A percentile compares a stretch with the other conserved stretches of the same genome.
Conservation (phyloP, 2,329 filamentous ascomycete species). For the Acephala macrosclerotiorum region DNA sequence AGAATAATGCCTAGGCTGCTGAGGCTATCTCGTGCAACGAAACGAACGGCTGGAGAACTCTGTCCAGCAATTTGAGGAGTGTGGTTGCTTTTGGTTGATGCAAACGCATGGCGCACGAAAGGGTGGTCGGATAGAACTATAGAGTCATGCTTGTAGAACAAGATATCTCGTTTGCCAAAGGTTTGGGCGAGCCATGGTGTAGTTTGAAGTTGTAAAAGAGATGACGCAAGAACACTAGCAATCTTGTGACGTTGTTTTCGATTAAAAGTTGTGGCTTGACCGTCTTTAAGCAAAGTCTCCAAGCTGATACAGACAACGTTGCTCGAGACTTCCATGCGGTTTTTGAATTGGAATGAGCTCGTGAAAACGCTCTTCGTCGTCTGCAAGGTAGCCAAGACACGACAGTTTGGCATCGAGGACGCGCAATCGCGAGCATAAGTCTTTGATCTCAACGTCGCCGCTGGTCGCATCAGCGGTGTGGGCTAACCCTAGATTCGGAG, state of each 20-base stretch:
- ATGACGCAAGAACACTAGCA: constrained; percentile 36
- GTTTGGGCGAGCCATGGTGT: constrained; percentile 36
- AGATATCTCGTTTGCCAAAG: constrained; percentile 36
- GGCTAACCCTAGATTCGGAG: neutral
- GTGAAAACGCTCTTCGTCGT: neutral
- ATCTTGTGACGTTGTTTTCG: constrained; percentile 35
- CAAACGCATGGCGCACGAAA: constrained; percentile 30
- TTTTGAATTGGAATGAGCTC: neutral
- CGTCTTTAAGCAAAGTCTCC: constrained; percentile 26
- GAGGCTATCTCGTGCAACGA: constrained; percentile 27
- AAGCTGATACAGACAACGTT: constrained; percentile 25
- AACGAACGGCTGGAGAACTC: neutral
- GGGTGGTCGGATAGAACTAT: constrained; percentile 32
- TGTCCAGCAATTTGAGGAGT: neutral
- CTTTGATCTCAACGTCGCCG: neutral
- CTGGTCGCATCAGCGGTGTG: neutral
- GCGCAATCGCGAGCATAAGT: neutral
- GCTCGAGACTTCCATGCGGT: neutral
- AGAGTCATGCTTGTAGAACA: constrained; percentile 30
- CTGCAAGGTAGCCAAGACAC: neutral
- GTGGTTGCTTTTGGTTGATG: constrained; percentile 2
- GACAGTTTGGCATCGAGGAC: neutral
- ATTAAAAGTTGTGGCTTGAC: constrained; percentile 18
- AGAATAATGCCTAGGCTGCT: constrained; percentile 36
- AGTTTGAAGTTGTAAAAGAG: constrained; percentile 36